Evolutionary conservation across 768 basidiomycete genomes (phyloP), one percentile per base, ranked within the genome.

Genomic region (Auriscalpium vulgare): DNA sequence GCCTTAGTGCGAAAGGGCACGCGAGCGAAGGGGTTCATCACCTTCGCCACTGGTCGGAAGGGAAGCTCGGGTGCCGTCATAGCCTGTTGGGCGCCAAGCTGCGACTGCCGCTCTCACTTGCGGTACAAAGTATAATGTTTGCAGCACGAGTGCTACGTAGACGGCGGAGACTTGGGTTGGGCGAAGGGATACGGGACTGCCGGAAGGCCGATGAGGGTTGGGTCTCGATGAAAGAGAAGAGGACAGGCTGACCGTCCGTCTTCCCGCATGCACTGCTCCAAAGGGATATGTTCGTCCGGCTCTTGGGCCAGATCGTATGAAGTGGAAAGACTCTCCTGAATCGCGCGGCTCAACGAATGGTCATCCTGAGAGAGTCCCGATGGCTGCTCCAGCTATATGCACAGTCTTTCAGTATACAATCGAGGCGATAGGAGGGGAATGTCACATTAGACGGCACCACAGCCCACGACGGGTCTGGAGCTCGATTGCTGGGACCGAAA

Each of bases 181-280:
- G 21, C 88, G 85, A 19, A 90, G 62, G 8, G 84, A 84, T 36
- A 90, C 77, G 11, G 88, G 88, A n/a, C 88, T 91, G 37, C 5
- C 29, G 34, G 19, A 17, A 36, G 52, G 57, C 38, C 21, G 21
- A 21, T 21, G 21, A 21, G 21, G 21, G 21, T 53, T 36, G 55
- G 36, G 54, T 36, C 8, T 2, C 23, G 10, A 51, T 8, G 46
- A 29, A 54, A 38, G 40, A 57, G 8, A 51, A 40, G 9, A 55
- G 21, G 5, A 52, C 52, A 16, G 35, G 67, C 80, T 53, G 40
- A 86, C 87, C 83, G 74, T 52, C 79, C 78, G 57, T 78, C 80
- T 59, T 82, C 76, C 23, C 87, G 73, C 3, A 83, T 62, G 35
- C 74, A 71, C 35, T 82, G 72, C 54, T 83, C 78, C 4, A 80